Percentiles rank a stretch among this genome's conserved stretches.
phyloP scores from a whole-genome alignment of 805 yeast species.

The Kazachstania kunashirensis region DNA sequence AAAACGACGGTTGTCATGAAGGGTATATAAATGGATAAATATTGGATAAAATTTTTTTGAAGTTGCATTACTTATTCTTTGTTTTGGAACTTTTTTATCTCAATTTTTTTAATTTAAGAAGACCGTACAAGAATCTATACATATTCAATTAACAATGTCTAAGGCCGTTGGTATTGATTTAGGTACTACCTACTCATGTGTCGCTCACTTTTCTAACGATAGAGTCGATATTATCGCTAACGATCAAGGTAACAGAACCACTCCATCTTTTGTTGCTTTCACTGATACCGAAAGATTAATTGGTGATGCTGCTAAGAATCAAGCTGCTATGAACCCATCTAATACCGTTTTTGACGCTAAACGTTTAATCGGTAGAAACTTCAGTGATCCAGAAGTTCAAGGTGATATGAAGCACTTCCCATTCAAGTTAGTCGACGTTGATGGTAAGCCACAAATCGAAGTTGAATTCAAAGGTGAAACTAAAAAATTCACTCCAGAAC shows the following conservation, averaged over 20 bases:
- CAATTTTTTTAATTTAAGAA: neutral
- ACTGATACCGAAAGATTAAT: slow-evolving; percentile 63
- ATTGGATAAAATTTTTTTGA: neutral
- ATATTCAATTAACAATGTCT: slow-evolving; percentile 24
- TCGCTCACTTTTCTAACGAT: slow-evolving; percentile 76
- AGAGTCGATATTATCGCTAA: slow-evolving; percentile 93
- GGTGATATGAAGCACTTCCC: slow-evolving; percentile 70
- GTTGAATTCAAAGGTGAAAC: slow-evolving; percentile 85
- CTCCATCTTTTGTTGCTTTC: slow-evolving; percentile 95
- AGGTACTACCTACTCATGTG: slow-evolving; percentile 97
- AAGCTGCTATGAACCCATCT: slow-evolving; percentile 91
- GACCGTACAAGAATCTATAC: neutral
- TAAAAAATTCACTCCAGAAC: slow-evolving; percentile 86
- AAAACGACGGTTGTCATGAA: neutral
- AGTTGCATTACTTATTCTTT: neutral
- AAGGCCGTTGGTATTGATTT: slow-evolving; percentile 69
- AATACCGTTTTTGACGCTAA: slow-evolving; percentile 95
- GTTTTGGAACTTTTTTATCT: neutral
- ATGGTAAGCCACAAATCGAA: slow-evolving; percentile 78
- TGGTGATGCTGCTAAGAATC: slow-evolving; percentile 74
- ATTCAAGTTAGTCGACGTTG: slow-evolving; percentile 64
- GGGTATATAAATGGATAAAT: neutral
- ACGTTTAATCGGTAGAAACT: slow-evolving; percentile 76
- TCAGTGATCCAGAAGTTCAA: slow-evolving; percentile 49
- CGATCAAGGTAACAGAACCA: slow-evolving; percentile 97